phyloP scores from a whole-genome alignment of 2,329 filamentous ascomycete species.

The Hymenoscyphus fructigenus region DNA sequence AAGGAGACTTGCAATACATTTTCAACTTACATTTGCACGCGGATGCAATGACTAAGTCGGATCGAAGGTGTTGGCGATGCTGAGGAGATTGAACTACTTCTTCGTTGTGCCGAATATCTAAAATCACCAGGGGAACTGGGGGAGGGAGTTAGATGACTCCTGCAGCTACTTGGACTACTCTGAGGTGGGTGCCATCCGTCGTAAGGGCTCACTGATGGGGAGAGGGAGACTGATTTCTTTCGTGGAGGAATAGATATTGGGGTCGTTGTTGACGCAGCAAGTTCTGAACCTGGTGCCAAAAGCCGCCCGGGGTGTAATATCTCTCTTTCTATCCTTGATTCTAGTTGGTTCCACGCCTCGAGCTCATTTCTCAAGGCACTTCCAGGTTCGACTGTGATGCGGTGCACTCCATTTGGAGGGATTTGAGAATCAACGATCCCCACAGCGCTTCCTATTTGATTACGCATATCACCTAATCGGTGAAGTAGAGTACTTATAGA shows the following conservation, averaged over 20 bases:
- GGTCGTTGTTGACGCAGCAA: background rate
- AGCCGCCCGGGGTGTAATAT: slow-evolving; percentile 23
- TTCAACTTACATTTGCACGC: slow-evolving; percentile 18
- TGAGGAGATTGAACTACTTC: slow-evolving; percentile 18
- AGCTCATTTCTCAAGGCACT: slow-evolving; percentile 23
- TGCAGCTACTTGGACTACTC: slow-evolving; percentile 15
- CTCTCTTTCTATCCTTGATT: slow-evolving; percentile 27
- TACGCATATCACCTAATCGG: slow-evolving; percentile 23
- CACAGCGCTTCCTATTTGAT: slow-evolving; percentile 22
- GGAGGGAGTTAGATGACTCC: slow-evolving; percentile 16
- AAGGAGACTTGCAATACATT: too few relatives aligned
- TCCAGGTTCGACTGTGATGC: slow-evolving; percentile 14
- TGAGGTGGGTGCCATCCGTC: slow-evolving; percentile 16
- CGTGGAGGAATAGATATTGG: slow-evolving; percentile 18
- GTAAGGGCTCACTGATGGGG: slow-evolving; percentile 9
- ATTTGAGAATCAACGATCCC: slow-evolving; percentile 16
- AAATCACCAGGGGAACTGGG: slow-evolving; percentile 15
- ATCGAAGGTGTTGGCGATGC: slow-evolving; percentile 18
- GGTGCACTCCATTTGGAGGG: background rate
- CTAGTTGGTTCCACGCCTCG: slow-evolving; percentile 26
- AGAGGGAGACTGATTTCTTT: slow-evolving; percentile 8
- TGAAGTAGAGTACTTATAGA: slow-evolving; percentile 18
- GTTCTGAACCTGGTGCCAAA: background rate
- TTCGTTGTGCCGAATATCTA: slow-evolving; percentile 12
- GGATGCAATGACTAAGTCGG: slow-evolving; percentile 15